Conservation (phyloP, 2,329 filamentous ascomycete species). For the Pseudogymnoascus sp. region DNA sequence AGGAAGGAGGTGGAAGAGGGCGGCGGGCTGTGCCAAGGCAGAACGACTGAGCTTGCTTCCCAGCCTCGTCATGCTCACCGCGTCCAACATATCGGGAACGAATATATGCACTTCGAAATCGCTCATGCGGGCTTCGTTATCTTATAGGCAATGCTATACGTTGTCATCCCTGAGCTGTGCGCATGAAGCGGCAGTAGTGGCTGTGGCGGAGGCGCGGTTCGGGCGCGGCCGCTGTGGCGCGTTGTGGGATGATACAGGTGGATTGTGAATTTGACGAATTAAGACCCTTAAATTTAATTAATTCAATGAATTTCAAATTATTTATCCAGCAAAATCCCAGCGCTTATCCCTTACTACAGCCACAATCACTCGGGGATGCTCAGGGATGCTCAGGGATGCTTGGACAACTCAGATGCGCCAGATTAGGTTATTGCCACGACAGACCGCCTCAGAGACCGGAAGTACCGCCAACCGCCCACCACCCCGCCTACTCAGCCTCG, state of each 20-base stretch:
- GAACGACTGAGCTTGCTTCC: not conserved
- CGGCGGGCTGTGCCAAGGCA: not conserved
- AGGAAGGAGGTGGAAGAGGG: not conserved
- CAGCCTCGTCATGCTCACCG: conserved; percentile 7
- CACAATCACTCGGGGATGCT: not conserved
- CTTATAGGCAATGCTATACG: not conserved
- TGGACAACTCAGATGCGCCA: not conserved
- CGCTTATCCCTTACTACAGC: conserved; percentile 6
- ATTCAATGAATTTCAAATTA: not conserved
- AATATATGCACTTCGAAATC: conserved; percentile 7
- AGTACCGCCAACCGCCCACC: not conserved
- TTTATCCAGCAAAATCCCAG: not conserved
- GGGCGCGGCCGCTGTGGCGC: not conserved
- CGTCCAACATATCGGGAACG: not conserved
- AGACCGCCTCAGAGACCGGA: not conserved
- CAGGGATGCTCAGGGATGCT: no score
- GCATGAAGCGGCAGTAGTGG: not conserved
- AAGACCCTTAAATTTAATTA: not conserved
- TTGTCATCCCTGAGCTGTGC: not conserved
- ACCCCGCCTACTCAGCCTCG: conserved; percentile 11
- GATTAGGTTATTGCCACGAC: not conserved
- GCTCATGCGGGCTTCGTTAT: not conserved
- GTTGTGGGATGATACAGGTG: not conserved
- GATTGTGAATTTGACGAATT: not conserved
- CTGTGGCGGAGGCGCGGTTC: conserved; percentile 3